Conservation (phyloP, 2,329 filamentous ascomycete species). For the Fusarium longipes region DNA sequence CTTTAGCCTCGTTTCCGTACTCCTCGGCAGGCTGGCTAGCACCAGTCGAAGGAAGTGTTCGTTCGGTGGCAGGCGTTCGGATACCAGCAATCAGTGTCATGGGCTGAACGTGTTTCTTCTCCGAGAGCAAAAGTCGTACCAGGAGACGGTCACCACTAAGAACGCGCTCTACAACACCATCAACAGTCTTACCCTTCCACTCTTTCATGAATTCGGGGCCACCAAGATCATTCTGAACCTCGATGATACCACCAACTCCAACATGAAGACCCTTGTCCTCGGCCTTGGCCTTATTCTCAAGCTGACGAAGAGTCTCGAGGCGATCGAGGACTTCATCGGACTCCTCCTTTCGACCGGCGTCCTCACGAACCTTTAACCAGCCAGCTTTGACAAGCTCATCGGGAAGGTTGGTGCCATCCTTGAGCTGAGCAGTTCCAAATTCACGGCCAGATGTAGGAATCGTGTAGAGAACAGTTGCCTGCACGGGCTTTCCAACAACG, state of each 20-base stretch:
- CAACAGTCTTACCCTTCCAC: slow-evolving; percentile 86
- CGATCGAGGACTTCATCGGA: slow-evolving; percentile 77
- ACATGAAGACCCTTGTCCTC: slow-evolving; percentile 87
- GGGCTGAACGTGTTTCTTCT: slow-evolving; percentile 87
- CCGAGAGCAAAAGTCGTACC: slow-evolving; percentile 80
- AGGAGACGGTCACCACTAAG: slow-evolving; percentile 91
- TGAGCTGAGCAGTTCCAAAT: slow-evolving; percentile 83
- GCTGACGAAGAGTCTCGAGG: slow-evolving; percentile 79
- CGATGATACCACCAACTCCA: slow-evolving; percentile 72
- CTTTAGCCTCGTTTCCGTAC: slow-evolving; percentile 86
- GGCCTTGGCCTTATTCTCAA: slow-evolving; percentile 81
- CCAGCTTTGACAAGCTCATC: slow-evolving; percentile 88
- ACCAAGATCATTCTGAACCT: slow-evolving; percentile 83
- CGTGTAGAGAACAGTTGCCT: slow-evolving; percentile 87
- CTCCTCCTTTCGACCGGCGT: slow-evolving; percentile 92
- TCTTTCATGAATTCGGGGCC: slow-evolving; percentile 83
- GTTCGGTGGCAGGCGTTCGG: slow-evolving; percentile 88
- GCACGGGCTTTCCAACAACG: slow-evolving; percentile 85
- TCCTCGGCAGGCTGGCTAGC: slow-evolving; percentile 88
- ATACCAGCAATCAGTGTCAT: slow-evolving; percentile 91
- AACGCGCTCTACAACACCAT: slow-evolving; percentile 90
- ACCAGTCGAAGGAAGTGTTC: slow-evolving; percentile 81
- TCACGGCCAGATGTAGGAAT: slow-evolving; percentile 88
- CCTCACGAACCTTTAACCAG: slow-evolving; percentile 93
- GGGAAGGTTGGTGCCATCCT: slow-evolving; percentile 80